phyloP scores from a whole-genome alignment of 768 basidiomycete species.

The Vishniacozyma victoriae region DNA sequence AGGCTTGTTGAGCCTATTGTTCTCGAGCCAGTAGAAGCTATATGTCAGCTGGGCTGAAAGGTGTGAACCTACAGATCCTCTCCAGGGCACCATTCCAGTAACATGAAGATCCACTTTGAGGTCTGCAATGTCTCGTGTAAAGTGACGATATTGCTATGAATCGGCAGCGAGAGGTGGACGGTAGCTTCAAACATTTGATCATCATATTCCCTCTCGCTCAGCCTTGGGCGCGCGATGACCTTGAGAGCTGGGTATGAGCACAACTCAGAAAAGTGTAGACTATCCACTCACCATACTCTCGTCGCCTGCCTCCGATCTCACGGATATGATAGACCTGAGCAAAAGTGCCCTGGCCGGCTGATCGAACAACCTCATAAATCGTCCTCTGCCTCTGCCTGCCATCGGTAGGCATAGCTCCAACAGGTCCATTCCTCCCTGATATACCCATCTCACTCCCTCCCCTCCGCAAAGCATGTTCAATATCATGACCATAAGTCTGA shows the following conservation, averaged over 20 bases:
- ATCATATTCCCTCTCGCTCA: slow-evolving; percentile 73
- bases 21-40: slow-evolving; percentile 90
- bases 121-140: slow-evolving; percentile 89
- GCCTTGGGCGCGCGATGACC: slow-evolving; percentile 91
- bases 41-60: background rate
- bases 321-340: slow-evolving; percentile 86
- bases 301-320: slow-evolving; percentile 37
- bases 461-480: slow-evolving; percentile 24
- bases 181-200: slow-evolving; percentile 92
- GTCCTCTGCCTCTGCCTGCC: slow-evolving; percentile 7
- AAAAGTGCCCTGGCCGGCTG: slow-evolving; percentile 82
- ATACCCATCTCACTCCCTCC: slow-evolving; percentile 34
- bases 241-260: slow-evolving; percentile 73
- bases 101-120: slow-evolving; percentile 77
- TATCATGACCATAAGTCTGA: slow-evolving; percentile 8
- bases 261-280: background rate
- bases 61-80: slow-evolving; percentile 61
- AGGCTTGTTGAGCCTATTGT: no score
- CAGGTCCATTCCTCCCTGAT: background rate
- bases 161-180: slow-evolving; percentile 85
- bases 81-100: slow-evolving; percentile 92
- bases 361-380: slow-evolving; percentile 71
- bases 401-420: background rate
- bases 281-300: slow-evolving; percentile 44
- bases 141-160: slow-evolving; percentile 90